Percentiles rank a stretch among this genome's conserved stretches.
These are phyloP conservation scores for Cucurbita maxima DNA, from an alignment of 306 rosid species.

Conservation along the genomic window DNA sequence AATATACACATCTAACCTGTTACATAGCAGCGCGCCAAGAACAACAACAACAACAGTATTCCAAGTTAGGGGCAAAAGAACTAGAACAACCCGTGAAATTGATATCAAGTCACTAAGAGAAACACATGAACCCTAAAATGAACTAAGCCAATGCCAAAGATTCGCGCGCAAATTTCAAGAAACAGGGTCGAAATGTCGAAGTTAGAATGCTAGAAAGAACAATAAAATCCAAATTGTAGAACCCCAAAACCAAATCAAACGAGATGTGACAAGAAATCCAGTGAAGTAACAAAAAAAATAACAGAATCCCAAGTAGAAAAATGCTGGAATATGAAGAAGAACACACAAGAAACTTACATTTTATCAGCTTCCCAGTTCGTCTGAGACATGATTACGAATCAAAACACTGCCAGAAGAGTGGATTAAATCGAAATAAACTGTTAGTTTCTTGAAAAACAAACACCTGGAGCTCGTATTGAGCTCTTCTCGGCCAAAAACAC, in stretches of 20 bases:
- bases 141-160: conserved; percentile 2
- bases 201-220: not conserved
- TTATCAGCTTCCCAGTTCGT: conserved; percentile 99
- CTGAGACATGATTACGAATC: conserved; percentile 64
- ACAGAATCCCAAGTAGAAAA: conserved; percentile 14
- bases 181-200: not conserved
- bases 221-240: conserved; percentile 2
- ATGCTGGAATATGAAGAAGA: not conserved
- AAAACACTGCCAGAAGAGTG: conserved; percentile 5
- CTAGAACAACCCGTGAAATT: not conserved
- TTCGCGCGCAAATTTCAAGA: not conserved
- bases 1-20: conserved; percentile 96
- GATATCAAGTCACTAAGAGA: not conserved
- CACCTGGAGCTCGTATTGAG: conserved; percentile 7
- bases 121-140: conserved; percentile 19
- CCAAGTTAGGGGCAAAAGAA: not conserved
- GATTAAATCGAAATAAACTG: conserved; percentile 5
- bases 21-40: not conserved
- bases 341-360: conserved; percentile 42
- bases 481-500: conserved; percentile 10
- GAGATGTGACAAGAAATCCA: not conserved
- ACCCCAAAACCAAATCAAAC: conserved; percentile 26
- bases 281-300: conserved; percentile 9
- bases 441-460: conserved; percentile 10
- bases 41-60: conserved; percentile 10